Evolutionary conservation across 768 basidiomycete species (phyloP).

Genomic region (Strobilomyces dryophilus): DNA sequence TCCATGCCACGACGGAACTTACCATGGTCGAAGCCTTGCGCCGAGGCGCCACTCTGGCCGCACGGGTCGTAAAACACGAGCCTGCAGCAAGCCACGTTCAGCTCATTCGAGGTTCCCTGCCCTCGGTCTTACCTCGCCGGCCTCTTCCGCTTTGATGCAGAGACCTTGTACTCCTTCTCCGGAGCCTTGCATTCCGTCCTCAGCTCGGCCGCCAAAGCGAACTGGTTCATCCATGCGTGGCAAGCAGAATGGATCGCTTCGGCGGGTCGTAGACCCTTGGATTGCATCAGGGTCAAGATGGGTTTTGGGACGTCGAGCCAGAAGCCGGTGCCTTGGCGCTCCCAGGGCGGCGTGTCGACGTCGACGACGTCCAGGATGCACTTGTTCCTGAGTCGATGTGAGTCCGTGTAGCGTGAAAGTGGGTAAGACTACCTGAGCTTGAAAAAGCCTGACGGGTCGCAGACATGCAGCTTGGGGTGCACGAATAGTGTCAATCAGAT

Average conservation of each 20-base stretch:
- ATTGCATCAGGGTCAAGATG: constrained; percentile 48
- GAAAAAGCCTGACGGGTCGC: constrained; percentile 57
- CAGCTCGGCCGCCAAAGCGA: constrained; percentile 63
- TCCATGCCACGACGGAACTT: background rate
- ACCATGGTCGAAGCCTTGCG: constrained; percentile 84
- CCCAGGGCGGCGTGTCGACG: constrained; percentile 73
- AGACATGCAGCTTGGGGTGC: background rate
- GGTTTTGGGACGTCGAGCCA: constrained; percentile 73
- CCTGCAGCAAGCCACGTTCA: constrained; percentile 32
- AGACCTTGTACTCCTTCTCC: constrained; percentile 64
- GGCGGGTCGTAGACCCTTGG: constrained; percentile 59
- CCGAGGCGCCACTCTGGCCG: constrained; percentile 67
- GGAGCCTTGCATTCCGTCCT: constrained; percentile 80
- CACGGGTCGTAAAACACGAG: constrained; percentile 77
- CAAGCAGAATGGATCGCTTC: constrained; percentile 83
- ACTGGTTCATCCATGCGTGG: constrained; percentile 79
- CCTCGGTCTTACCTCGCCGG: constrained; percentile 41
- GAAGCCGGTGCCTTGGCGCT: constrained; percentile 65
- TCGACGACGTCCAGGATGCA: constrained; percentile 74
- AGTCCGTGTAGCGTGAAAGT: background rate
- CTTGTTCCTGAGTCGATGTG: constrained; percentile 40
- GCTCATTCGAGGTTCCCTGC: background rate
- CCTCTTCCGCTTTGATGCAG: constrained; percentile 54
- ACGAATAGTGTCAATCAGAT: background rate
- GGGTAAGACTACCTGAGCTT: constrained; percentile 60